Evolutionary conservation across 2,329 filamentous ascomycete species (phyloP).

Genomic region (Ophiosphaerella korrae): DNA sequence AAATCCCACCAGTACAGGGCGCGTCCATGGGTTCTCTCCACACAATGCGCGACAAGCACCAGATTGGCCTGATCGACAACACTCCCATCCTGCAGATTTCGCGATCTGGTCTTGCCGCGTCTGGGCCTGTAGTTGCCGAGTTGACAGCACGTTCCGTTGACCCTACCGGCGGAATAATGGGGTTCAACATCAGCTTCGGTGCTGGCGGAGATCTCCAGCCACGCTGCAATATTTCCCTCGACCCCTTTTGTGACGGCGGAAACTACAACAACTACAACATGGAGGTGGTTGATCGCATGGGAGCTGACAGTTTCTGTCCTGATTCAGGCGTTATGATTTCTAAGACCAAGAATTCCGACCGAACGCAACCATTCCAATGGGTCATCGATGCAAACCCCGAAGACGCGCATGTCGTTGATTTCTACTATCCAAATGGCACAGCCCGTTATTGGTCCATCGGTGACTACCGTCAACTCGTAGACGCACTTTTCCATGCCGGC

Average conservation of each 20-base stretch:
- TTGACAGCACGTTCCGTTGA: conserved; percentile 57
- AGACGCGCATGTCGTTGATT: conserved; percentile 58
- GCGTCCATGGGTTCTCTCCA: conserved; percentile 58
- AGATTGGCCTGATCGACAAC: conserved; percentile 56
- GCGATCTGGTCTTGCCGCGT: conserved; percentile 49
- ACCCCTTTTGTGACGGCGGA: conserved; percentile 59
- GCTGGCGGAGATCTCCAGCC: conserved; percentile 51
- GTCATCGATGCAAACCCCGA: conserved; percentile 61
- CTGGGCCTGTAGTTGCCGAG: conserved; percentile 53
- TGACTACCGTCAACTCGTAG: conserved; percentile 60
- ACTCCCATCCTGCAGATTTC: conserved; percentile 54
- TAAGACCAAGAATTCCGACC: conserved; percentile 57
- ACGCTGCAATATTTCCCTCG: conserved; percentile 48
- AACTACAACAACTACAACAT: conserved; percentile 59
- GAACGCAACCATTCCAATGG: conserved; percentile 58
- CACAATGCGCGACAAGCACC: conserved; percentile 59
- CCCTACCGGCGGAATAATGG: conserved; percentile 50
- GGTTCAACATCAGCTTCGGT: conserved; percentile 55
- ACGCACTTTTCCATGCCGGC: conserved; percentile 61
- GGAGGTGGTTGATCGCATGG: conserved; percentile 61
- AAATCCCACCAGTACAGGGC: conserved; percentile 57
- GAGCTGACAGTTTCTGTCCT: conserved; percentile 58
- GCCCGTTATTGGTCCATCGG: conserved; percentile 56
- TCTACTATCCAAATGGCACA: conserved; percentile 56
- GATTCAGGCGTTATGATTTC: conserved; percentile 60